phyloP scores from a whole-genome alignment of 306 rosid genomes.

The Elaeagnus macrophylla region DNA sequence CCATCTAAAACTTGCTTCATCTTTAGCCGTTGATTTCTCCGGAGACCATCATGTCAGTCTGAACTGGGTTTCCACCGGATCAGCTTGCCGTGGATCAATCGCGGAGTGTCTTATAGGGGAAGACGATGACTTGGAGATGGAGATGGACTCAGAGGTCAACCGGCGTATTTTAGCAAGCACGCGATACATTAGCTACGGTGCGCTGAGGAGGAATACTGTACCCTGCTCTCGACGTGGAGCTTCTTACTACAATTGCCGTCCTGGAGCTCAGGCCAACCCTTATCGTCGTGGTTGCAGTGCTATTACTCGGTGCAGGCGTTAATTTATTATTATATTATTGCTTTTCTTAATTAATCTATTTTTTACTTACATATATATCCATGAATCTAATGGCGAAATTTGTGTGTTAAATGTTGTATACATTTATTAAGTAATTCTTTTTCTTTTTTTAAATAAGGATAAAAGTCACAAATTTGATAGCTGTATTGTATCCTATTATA shows the following conservation, averaged over 20 bases:
- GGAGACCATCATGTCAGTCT: constrained; percentile 27
- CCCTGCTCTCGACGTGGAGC: constrained; percentile 94
- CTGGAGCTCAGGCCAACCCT: constrained; percentile 90
- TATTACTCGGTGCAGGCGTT: constrained; percentile 81
- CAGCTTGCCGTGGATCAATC: constrained; percentile 52
- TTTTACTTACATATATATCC: constrained; percentile 15
- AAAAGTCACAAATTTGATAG: too few species aligned
- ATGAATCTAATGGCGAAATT: constrained; percentile 6
- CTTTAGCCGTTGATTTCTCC: constrained; percentile 38
- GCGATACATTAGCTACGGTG: constrained; percentile 85
- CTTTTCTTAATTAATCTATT: constrained; percentile 1
- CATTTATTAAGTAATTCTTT: too few species aligned
- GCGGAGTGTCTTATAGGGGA: constrained; percentile 54
- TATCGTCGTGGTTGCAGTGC: constrained; percentile 75
- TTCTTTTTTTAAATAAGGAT: too few species aligned
- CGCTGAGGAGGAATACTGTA: constrained; percentile 80
- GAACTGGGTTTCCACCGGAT: constrained; percentile 25
- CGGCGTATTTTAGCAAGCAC: constrained; percentile 68
- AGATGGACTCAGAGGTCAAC: constrained; percentile 74
- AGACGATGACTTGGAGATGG: constrained; percentile 49
- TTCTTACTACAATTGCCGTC: constrained; percentile 85
- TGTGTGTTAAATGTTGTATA: constrained; percentile 8
- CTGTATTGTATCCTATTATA: too few species aligned
- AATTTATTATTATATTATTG: constrained; percentile 3
- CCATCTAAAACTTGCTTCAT: constrained; percentile 28